Conservation (phyloP, 164 flowering plant genomes). For the Liriodendron chinense region DNA sequence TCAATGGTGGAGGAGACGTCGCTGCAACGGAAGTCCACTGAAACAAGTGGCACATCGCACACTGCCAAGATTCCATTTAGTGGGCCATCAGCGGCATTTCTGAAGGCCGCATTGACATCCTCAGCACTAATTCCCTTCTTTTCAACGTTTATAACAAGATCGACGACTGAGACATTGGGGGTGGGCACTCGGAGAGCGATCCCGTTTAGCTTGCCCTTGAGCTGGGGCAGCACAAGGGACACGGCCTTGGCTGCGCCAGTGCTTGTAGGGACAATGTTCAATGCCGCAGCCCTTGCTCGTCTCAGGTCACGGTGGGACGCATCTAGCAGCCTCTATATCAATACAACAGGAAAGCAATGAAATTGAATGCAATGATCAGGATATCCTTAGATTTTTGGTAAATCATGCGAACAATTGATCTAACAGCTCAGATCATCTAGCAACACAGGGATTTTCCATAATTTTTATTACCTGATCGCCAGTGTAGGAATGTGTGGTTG, state of each 20-base stretch:
- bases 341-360: background rate
- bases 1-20: slow-evolving; percentile 95
- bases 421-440: background rate
- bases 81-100: slow-evolving; percentile 89
- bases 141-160: slow-evolving; percentile 81
- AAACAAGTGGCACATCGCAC: slow-evolving; percentile 92
- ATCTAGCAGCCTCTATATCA: slow-evolving; percentile 85
- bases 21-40: slow-evolving; percentile 84
- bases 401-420: background rate
- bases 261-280: slow-evolving; percentile 97
- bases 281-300: slow-evolving; percentile 93
- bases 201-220: slow-evolving; percentile 96
- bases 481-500: slow-evolving; percentile 96
- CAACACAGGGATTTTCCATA: background rate
- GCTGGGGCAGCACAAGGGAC: slow-evolving; percentile 90
- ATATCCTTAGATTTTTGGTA: too few relatives aligned
- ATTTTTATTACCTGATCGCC: slow-evolving; percentile 76
- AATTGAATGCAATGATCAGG: background rate
- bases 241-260: slow-evolving; percentile 99
- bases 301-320: slow-evolving; percentile 97
- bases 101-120: slow-evolving; percentile 92
- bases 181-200: slow-evolving; percentile 95
- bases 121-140: slow-evolving; percentile 89
- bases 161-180: slow-evolving; percentile 92
- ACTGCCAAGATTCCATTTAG: slow-evolving; percentile 79